Evolutionary conservation across 352 stramenopile genomes (phyloP), one percentile per base, ranked within the genome.

Genomic region (Globisporangium perplexum): DNA sequence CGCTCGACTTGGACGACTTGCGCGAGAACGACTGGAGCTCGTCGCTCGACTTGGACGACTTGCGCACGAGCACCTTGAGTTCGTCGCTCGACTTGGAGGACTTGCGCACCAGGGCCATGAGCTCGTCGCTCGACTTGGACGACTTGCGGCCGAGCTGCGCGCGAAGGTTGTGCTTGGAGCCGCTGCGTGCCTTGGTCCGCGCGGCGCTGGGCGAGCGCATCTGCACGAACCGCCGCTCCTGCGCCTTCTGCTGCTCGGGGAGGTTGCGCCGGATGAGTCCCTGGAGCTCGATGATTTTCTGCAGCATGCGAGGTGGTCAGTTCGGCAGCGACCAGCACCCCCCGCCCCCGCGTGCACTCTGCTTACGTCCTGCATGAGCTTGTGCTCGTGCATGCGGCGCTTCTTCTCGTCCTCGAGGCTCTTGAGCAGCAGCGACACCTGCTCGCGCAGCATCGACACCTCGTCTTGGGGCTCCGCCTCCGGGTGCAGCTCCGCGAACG

Each of bases 261-360:
- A 65, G 60, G 38, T 83, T 79, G 36, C 60, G 55, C 11, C 76
- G 78, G 45, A 89, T 89, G 30, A 85, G 58, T 5, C 68, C 63
- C 55, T 87, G 75, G 26, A 89, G 70, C 63, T 89, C 78, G 50
- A 86, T 69, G 56, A 89, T 89, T 79, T 86, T 86, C 70, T 86
- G 36, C 23, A 7, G 12, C 24, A 49, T 7, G n/a, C 23, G 17
- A 57, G 28, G n/a, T 11, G 2, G 18, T 17, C 20, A 36, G 44
- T 35, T 33, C n/a, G 23, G 18, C 4, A 20, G 43, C 11, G 33
- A 6, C 7, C 6, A 15, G 15, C 23, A 28, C 20, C 26, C 26
- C 2, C 26, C 26, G 26, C 26, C 26, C 26, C 5, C 26, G 26
- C 26, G 26, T 30, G 26, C 26, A 22, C 41, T 23, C 8, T 17